Conservation (phyloP, 805 yeast species). For the Cyberlindnera mississippiensis region DNA sequence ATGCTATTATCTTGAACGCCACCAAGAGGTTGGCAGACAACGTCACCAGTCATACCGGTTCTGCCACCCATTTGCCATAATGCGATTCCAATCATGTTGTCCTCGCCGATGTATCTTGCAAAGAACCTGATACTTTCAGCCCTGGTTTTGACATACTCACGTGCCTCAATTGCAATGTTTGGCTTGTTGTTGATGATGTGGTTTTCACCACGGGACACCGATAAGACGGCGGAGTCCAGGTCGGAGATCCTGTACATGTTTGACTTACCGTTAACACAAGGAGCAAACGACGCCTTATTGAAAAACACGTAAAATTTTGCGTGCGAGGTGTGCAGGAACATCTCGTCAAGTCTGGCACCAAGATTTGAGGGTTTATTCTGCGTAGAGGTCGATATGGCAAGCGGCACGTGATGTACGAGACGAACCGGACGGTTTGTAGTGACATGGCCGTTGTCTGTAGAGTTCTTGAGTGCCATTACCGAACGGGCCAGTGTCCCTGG, state of each 20-base stretch:
- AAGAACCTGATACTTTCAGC: slow-evolving; percentile 61
- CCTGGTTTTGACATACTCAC: slow-evolving; percentile 24
- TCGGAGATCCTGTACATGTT: slow-evolving; percentile 69
- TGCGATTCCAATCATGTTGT: slow-evolving; percentile 86
- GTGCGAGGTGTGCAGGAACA: slow-evolving; percentile 81
- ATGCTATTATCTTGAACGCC: slow-evolving; percentile 35
- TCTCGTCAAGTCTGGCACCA: slow-evolving; percentile 77
- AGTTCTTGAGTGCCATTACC: slow-evolving; percentile 44
- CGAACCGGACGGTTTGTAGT: slow-evolving; percentile 42
- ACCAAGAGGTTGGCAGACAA: slow-evolving; percentile 70
- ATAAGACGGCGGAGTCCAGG: slow-evolving; percentile 52
- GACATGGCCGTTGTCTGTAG: slow-evolving; percentile 47
- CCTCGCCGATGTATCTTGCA: slow-evolving; percentile 84
- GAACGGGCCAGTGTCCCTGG: slow-evolving; percentile 64
- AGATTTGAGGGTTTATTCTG: slow-evolving; percentile 18
- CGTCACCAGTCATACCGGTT: slow-evolving; percentile 76
- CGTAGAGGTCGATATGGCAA: slow-evolving; percentile 43
- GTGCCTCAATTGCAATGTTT: slow-evolving; percentile 34
- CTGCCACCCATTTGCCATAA: slow-evolving; percentile 71
- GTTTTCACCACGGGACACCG: slow-evolving; percentile 31
- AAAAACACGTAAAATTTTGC: slow-evolving; percentile 79
- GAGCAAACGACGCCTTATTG: slow-evolving; percentile 70
- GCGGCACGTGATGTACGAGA: slow-evolving; percentile 79
- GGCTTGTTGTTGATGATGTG: slow-evolving; percentile 31
- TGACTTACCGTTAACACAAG: slow-evolving; percentile 90